Conservation (phyloP, 1,139 yeast genomes). For the Pichia terricola region DNA sequence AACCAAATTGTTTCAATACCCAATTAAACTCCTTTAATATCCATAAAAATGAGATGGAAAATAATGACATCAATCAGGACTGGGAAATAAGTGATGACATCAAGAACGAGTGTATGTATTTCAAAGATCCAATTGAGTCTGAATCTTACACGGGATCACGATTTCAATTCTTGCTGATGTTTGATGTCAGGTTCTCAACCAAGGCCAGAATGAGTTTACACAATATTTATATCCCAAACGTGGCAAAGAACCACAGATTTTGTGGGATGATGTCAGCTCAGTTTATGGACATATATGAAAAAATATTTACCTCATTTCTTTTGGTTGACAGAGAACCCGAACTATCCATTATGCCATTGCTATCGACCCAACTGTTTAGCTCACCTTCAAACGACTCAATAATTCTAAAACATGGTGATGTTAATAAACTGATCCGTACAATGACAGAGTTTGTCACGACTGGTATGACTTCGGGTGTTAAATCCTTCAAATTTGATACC, state of each 20-base stretch:
- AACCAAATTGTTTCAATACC: too few relatives aligned
- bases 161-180: conserved; percentile 62
- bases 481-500: too few relatives aligned
- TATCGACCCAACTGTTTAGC: conserved; percentile 83
- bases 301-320: conserved; percentile 64
- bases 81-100: conserved; percentile 33
- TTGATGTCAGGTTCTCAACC: conserved; percentile 70
- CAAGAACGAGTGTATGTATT: conserved; percentile 39
- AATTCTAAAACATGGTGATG: conserved; percentile 60
- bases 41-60: not conserved
- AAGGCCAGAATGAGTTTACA: conserved; percentile 50
- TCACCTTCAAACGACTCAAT: conserved; percentile 71
- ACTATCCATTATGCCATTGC: conserved; percentile 57
- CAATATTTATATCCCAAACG: conserved; percentile 58
- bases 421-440: conserved; percentile 57
- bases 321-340: conserved; percentile 78
- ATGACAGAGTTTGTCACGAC: conserved; percentile 57
- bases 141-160: conserved; percentile 52
- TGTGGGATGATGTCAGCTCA: conserved; percentile 61
- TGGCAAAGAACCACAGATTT: conserved; percentile 56
- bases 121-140: conserved; percentile 14
- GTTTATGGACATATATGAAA: conserved; percentile 76
- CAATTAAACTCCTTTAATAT: not conserved
- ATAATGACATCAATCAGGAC: too few relatives aligned
- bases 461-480: conserved; percentile 31